Base-by-base conservation (phyloP, 305 asterid species). In the Solanum chacoense region DNA sequence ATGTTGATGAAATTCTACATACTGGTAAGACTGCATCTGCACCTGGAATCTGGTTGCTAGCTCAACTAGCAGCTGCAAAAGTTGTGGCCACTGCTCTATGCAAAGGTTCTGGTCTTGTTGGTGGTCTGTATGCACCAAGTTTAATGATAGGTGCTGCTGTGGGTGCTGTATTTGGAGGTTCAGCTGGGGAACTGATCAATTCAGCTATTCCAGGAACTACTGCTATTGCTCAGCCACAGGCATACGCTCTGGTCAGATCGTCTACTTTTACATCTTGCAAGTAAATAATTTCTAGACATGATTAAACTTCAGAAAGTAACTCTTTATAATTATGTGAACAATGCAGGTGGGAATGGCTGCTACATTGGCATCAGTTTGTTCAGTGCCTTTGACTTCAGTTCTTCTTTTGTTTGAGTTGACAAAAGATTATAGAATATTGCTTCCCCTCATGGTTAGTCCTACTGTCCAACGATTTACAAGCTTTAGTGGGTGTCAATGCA, bases 271-370 rank as follows among this genome's bases (percentile, higher is more conserved):
- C 26, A 28, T 79, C 36, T 76, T 79, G 78, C 63, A 80, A 84
- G 20, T 77, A 75, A 83, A 28, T 75, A 79, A 63, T 73, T 67
- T 75, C 72, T 79, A 77, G 34, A 18, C 8, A 55, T 28, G 86
- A 1, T 80, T 80, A 65, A 2, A 80, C 37, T 42, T 42, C 37
- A 80, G 69, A 28, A 42, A 80, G 18, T 80, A 80, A 80, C 37
- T 16, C 28, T 42, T 9, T 42, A 22, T 42, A 28, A 24, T 80
- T 14, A 28, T 80, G 35, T 28, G 3, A 42, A 42, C 10, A 42
- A 63, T 92, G 93, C 94, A 97, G 99, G 98, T 97, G 88, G 99
- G 99, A 87, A 97, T 97, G 99, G 99, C 99, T 89, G 99, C 99
- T 91, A 97, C 99, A 32, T 88, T 97, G 88, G 99, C 99, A 67